Evolutionary conservation across 1,139 yeast species (phyloP).

Genomic region (Candida glucosophila): DNA sequence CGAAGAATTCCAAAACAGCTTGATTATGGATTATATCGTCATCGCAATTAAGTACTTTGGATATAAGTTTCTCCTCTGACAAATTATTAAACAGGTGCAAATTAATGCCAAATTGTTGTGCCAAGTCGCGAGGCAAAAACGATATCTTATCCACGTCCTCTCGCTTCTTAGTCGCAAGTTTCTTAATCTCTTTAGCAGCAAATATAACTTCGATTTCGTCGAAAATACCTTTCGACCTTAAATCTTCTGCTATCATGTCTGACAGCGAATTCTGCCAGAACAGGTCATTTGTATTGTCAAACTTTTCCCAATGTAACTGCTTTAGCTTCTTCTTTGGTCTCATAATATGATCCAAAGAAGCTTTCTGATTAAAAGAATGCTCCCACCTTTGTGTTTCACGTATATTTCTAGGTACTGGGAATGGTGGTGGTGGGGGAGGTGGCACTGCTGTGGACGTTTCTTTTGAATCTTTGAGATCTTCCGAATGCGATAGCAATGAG

Average conservation of each 20-base stretch:
- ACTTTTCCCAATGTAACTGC: conserved; percentile 79
- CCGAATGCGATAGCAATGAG: conserved; percentile 1
- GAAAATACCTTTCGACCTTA: conserved; percentile 61
- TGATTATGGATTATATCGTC: conserved; percentile 42
- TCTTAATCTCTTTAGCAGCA: conserved; percentile 71
- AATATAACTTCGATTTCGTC: conserved; percentile 68
- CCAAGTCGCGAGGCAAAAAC: conserved; percentile 59
- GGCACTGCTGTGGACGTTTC: conserved; percentile 8
- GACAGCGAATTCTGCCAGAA: conserved; percentile 48
- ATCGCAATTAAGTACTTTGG: conserved; percentile 57
- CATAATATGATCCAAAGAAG: conserved; percentile 52
- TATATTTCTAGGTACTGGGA: conserved; percentile 4
- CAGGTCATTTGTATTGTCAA: conserved; percentile 54
- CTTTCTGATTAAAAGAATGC: neutral
- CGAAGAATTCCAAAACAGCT: conserved; percentile 65
- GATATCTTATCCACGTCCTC: conserved; percentile 45
- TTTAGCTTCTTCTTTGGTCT: conserved; percentile 73
- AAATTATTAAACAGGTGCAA: conserved; percentile 51
- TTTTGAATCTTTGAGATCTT: neutral
- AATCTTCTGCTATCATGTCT: conserved; percentile 45
- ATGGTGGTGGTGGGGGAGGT: conserved; percentile 18
- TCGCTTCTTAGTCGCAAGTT: conserved; percentile 39
- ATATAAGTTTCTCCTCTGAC: conserved; percentile 48
- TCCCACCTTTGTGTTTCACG: conserved; percentile 10
- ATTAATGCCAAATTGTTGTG: conserved; percentile 75